These are phyloP conservation scores for Capillidium heterosporum DNA, from an alignment of 371 early-diverging fungal genomes.

Conservation along the genomic window DNA sequence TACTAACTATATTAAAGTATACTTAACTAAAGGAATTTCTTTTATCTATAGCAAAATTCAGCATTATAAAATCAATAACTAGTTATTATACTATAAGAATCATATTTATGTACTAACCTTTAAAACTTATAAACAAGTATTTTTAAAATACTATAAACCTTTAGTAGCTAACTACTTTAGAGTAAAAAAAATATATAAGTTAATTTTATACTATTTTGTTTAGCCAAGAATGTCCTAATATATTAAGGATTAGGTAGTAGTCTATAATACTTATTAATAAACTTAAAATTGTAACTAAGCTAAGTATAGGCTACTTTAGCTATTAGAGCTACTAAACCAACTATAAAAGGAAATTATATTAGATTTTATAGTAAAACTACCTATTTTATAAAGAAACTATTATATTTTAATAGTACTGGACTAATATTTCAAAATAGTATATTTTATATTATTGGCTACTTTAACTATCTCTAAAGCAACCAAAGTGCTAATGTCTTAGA, in stretches of 20 bases:
- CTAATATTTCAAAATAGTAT: slow-evolving; percentile 19
- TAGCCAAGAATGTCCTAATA: too few species aligned
- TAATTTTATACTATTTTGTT: too few species aligned
- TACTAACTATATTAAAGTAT: too few species aligned
- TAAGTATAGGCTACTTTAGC: slow-evolving; percentile 14
- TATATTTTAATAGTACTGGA: slow-evolving; percentile 25
- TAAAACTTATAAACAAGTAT: too few species aligned
- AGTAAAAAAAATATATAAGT: too few species aligned
- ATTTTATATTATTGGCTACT: slow-evolving; percentile 7
- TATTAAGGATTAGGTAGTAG: too few species aligned
- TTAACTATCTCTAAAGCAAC: slow-evolving; percentile 8
- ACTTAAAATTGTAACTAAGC: too few species aligned
- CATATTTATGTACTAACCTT: too few species aligned
- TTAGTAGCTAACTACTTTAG: slow-evolving; percentile 11
- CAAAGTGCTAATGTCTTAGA: slow-evolving; percentile 7
- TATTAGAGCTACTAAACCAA: slow-evolving; percentile 10
- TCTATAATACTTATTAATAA: slow-evolving; percentile 18
- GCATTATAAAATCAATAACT: too few species aligned
- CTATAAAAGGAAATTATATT: slow-evolving; percentile 8
- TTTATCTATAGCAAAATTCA: too few species aligned
- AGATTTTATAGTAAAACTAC: slow-evolving; percentile 11
- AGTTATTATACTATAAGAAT: too few species aligned
- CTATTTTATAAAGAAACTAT: slow-evolving; percentile 12
- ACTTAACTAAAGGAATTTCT: too few species aligned
- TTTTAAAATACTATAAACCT: neutral